phyloP scores from a whole-genome alignment of 1,284 basidiomycete genomes.

The Moesziomyces antarcticus region DNA sequence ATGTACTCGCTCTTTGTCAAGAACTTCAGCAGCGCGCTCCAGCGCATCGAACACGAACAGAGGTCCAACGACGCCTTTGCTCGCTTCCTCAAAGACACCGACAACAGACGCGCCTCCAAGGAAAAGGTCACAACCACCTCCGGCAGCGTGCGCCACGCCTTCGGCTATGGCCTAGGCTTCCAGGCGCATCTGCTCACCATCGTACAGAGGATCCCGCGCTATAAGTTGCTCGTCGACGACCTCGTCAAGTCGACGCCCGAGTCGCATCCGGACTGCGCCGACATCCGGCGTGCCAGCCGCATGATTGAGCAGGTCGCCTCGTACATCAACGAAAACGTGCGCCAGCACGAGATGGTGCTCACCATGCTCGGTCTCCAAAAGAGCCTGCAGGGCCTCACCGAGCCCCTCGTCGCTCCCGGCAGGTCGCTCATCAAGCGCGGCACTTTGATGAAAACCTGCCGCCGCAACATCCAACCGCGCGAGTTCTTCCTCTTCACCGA shows the following conservation, averaged over 20 bases:
- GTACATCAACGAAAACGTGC: conserved; percentile 65
- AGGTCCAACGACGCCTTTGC: conserved; percentile 58
- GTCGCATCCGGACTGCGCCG: conserved; percentile 52
- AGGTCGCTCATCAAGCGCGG: conserved; percentile 59
- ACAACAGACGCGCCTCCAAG: conserved; percentile 32
- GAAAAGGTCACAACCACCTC: conserved; percentile 21
- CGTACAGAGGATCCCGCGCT: conserved; percentile 66
- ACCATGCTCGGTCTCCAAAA: conserved; percentile 63
- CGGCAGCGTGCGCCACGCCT: conserved; percentile 28
- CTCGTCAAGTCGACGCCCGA: conserved; percentile 59
- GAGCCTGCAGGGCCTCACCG: conserved; percentile 55
- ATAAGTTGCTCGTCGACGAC: conserved; percentile 62
- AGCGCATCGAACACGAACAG: conserved; percentile 62
- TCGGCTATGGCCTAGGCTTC: conserved; percentile 61
- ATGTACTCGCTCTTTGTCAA: conserved; percentile 67
- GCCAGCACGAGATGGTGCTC: conserved; percentile 65
- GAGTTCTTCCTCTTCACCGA: conserved; percentile 67
- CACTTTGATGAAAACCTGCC: conserved; percentile 63
- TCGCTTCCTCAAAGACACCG: conserved; percentile 58
- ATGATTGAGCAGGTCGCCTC: conserved; percentile 63
- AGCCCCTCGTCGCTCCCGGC: conserved; percentile 62
- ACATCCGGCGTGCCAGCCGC: conserved; percentile 45
- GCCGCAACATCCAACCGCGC: conserved; percentile 64
- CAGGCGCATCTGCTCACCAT: conserved; percentile 65
- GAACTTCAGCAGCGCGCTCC: conserved; percentile 64